Percentiles rank a stretch among this genome's conserved stretches.
phyloP scores from a whole-genome alignment of 2,329 filamentous ascomycete species.

The Didymella lethalis region DNA sequence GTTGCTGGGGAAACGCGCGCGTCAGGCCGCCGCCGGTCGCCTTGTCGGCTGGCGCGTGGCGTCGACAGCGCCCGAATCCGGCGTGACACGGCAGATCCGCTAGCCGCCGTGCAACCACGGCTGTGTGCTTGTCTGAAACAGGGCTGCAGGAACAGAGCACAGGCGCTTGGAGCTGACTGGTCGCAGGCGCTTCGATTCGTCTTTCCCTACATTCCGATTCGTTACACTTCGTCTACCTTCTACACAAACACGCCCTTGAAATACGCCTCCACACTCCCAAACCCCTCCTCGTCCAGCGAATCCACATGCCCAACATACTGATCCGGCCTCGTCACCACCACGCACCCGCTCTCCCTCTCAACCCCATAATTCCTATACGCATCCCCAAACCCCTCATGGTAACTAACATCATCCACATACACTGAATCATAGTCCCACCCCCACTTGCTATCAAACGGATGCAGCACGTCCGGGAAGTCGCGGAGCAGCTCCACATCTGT shows the following conservation, averaged over 20 bases:
- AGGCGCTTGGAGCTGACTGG: background rate
- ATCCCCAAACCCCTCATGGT: slow-evolving; percentile 54
- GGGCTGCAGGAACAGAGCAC: slow-evolving; percentile 14
- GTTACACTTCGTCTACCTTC: background rate
- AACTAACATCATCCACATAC: slow-evolving; percentile 57
- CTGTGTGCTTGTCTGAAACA: slow-evolving; percentile 13
- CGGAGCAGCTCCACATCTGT: slow-evolving; percentile 53
- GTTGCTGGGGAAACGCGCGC: slow-evolving; percentile 2
- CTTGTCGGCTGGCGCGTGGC: slow-evolving; percentile 11
- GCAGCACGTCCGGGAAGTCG: slow-evolving; percentile 55
- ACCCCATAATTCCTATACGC: slow-evolving; percentile 67
- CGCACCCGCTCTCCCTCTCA: slow-evolving; percentile 61
- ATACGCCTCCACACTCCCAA: slow-evolving; percentile 41
- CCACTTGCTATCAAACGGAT: slow-evolving; percentile 52
- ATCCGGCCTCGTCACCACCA: slow-evolving; percentile 70
- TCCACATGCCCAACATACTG: slow-evolving; percentile 66
- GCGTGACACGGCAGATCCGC: slow-evolving; percentile 4
- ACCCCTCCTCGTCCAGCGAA: slow-evolving; percentile 45
- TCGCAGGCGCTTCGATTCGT: background rate
- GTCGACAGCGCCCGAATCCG: slow-evolving; percentile 12
- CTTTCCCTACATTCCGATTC: too few species aligned
- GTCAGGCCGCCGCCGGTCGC: background rate
- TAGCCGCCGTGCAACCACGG: slow-evolving; percentile 3
- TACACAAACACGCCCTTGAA: slow-evolving; percentile 41
- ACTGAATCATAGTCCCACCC: slow-evolving; percentile 55